These are phyloP conservation scores for Sisymbrium irio DNA, from an alignment of 345 rosid species.

Conservation along the genomic window DNA sequence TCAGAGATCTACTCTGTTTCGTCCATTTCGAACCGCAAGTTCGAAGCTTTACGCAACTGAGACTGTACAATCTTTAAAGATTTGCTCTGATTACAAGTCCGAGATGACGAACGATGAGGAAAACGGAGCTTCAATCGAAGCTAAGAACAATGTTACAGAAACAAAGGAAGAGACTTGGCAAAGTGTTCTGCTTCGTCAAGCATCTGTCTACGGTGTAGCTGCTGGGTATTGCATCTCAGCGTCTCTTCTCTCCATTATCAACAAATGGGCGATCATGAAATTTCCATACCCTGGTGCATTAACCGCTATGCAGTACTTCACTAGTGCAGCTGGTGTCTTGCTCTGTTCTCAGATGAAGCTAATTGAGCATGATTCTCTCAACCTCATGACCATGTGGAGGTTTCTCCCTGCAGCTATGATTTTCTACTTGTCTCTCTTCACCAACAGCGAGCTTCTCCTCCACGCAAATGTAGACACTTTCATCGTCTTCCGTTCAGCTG, in stretches of 20 bases:
- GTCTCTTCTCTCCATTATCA: constrained; percentile 90
- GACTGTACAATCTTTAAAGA: neutral
- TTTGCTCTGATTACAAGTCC: no score
- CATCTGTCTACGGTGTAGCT: constrained; percentile 73
- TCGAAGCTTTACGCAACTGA: neutral
- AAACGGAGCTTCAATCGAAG: constrained; percentile 32
- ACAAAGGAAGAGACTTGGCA: constrained; percentile 43
- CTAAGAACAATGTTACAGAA: constrained; percentile 27
- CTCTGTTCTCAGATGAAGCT: constrained; percentile 56
- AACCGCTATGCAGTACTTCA: constrained; percentile 88
- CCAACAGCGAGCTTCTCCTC: constrained; percentile 94
- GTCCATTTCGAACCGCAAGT: neutral
- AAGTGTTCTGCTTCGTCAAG: constrained; percentile 48
- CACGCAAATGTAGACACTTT: constrained; percentile 98
- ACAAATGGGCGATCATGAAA: constrained; percentile 97
- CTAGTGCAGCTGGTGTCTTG: constrained; percentile 82
- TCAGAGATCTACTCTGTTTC: neutral
- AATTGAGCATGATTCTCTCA: constrained; percentile 66
- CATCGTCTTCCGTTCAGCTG: constrained; percentile 87
- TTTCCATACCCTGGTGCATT: constrained; percentile 97
- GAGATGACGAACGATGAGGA: constrained; percentile 55
- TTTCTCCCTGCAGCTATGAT: constrained; percentile 93
- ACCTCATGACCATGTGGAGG: constrained; percentile 82
- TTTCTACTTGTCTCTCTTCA: constrained; percentile 87
- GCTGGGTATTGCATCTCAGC: constrained; percentile 93